Evolutionary conservation across 2,329 filamentous ascomycete species (phyloP).

Genomic region (Pezizomycotina sp.): DNA sequence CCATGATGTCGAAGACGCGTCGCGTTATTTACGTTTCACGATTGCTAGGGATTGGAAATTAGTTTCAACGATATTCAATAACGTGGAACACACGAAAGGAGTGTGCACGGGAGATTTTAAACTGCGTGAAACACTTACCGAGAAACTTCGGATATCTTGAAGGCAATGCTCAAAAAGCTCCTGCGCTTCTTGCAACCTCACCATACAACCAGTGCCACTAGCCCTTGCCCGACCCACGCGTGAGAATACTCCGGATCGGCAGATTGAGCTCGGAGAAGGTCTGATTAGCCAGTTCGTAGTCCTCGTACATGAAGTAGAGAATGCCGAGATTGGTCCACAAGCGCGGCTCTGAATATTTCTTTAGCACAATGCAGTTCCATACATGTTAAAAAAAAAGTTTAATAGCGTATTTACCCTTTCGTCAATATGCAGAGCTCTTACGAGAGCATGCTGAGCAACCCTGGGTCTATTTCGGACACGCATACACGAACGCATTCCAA

Average conservation of each 20-base stretch:
- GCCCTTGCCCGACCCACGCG: slow-evolving; percentile 85
- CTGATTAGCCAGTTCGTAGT: slow-evolving; percentile 71
- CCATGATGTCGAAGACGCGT: slow-evolving; percentile 70
- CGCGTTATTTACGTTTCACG: slow-evolving; percentile 62
- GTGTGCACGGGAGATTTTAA: not conserved
- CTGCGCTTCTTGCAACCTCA: slow-evolving; percentile 56
- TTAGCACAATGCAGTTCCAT: not conserved
- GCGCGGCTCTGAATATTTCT: slow-evolving; percentile 46
- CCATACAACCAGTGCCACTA: slow-evolving; percentile 65
- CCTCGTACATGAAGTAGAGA: slow-evolving; percentile 68
- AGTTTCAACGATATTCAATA: no score
- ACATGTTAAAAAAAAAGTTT: not conserved
- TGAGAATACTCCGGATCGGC: slow-evolving; percentile 85
- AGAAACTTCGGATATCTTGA: slow-evolving; percentile 58
- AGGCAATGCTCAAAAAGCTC: slow-evolving; percentile 82
- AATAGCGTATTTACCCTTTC: slow-evolving; percentile 38
- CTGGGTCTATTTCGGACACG: slow-evolving; percentile 69
- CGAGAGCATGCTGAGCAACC: slow-evolving; percentile 83
- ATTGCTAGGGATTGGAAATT: slow-evolving; percentile 54
- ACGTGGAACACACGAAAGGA: no score
- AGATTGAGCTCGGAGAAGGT: slow-evolving; percentile 84
- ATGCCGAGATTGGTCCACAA: slow-evolving; percentile 85
- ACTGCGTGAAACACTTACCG: slow-evolving; percentile 13
- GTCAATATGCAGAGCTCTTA: slow-evolving; percentile 80
- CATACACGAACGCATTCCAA: slow-evolving; percentile 90